Conservation (phyloP, 306 rosid species). For the Mimosa pudica region DNA sequence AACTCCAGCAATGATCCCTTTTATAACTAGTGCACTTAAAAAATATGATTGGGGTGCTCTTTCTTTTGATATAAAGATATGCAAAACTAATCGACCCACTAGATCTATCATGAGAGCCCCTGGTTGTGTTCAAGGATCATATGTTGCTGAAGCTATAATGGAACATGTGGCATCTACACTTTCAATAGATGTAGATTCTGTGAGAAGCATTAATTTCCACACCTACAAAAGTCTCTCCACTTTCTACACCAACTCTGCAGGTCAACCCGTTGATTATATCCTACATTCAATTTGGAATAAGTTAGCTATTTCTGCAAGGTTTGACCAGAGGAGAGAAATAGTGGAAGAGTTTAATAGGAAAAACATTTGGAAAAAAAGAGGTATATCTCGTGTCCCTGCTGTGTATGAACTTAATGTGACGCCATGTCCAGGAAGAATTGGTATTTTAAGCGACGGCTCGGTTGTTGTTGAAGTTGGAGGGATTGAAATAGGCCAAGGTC, state of each 20-base stretch:
- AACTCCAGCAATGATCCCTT: conserved; percentile 50
- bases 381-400: conserved; percentile 74
- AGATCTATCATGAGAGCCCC: conserved; percentile 89
- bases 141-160: conserved; percentile 77
- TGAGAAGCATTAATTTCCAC: conserved; percentile 76
- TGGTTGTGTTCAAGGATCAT: conserved; percentile 86
- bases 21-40: conserved; percentile 49
- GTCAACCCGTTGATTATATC: conserved; percentile 73
- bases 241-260: conserved; percentile 49
- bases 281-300: conserved; percentile 74
- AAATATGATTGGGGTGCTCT: conserved; percentile 90
- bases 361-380: conserved; percentile 75
- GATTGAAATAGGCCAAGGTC: conserved; percentile 92
- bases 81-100: conserved; percentile 74
- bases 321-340: conserved; percentile 49
- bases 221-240: conserved; percentile 61
- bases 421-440: conserved; percentile 74
- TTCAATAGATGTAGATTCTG: conserved; percentile 67
- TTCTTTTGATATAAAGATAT: conserved; percentile 71
- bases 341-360: conserved; percentile 64
- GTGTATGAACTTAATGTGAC: conserved; percentile 38
- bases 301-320: conserved; percentile 60
- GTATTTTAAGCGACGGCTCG: conserved; percentile 73
- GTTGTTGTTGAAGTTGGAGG: conserved; percentile 88
- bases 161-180: conserved; percentile 82